Evolutionary conservation across 1,139 yeast genomes (phyloP).

Genomic region (Geotrichum fermentans): DNA sequence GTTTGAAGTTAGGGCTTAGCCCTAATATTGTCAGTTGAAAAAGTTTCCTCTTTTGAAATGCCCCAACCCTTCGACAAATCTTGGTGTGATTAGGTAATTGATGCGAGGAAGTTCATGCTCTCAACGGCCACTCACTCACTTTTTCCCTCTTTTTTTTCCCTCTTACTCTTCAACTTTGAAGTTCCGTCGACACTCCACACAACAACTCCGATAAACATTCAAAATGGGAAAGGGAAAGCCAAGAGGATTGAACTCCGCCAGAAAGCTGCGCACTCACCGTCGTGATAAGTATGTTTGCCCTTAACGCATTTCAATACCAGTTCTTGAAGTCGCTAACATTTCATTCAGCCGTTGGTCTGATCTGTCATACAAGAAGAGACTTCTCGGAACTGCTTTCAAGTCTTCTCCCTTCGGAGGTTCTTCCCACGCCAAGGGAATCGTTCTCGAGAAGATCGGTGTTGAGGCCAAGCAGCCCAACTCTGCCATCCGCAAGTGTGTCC

Average conservation of each 20-base stretch:
- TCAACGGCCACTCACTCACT: slow-evolving; percentile 3
- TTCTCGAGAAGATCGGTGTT: slow-evolving; percentile 98
- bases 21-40: background rate
- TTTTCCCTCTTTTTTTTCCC: slow-evolving; percentile 5
- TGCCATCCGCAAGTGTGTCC: slow-evolving; percentile 99
- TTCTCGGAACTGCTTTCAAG: slow-evolving; percentile 98
- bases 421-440: slow-evolving; percentile 99
- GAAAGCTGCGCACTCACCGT: slow-evolving; percentile 99
- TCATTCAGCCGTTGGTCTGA: slow-evolving; percentile 90
- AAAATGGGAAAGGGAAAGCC: slow-evolving; percentile 88
- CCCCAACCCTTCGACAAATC: no score
- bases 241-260: slow-evolving; percentile 99
- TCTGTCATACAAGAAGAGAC: slow-evolving; percentile 95
- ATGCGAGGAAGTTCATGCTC: no score
- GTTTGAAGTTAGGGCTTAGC: background rate
- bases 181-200: slow-evolving; percentile 21
- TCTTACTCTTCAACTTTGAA: slow-evolving; percentile 6
- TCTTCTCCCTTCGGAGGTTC: slow-evolving; percentile 99
- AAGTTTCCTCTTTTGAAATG: background rate
- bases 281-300: slow-evolving; percentile 72
- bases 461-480: slow-evolving; percentile 99
- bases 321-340: slow-evolving; percentile 10
- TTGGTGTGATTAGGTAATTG: no score
- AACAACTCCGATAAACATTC: slow-evolving; percentile 23
- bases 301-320: background rate